These are phyloP conservation scores for Neofusicoccum sp. DNA, from an alignment of 2,329 filamentous ascomycete genomes.

Conservation along the genomic window DNA sequence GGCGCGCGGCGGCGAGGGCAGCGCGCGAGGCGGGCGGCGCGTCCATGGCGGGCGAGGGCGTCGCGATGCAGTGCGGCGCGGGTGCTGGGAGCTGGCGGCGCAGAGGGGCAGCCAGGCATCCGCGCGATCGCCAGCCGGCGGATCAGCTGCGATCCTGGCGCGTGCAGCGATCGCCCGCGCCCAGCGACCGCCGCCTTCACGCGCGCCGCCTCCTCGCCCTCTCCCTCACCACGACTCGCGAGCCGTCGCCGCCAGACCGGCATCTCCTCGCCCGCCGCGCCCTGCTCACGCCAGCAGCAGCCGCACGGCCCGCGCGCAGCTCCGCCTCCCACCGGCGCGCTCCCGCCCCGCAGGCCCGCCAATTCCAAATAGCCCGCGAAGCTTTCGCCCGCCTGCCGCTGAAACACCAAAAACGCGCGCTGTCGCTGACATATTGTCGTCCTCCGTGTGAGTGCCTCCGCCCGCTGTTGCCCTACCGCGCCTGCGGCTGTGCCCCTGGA, in stretches of 20 bases:
- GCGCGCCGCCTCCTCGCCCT: background rate
- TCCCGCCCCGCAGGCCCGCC: conserved; percentile 3
- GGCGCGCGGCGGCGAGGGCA: conserved; percentile 22
- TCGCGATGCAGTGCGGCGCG: too few relatives aligned
- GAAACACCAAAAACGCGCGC: conserved; percentile 13
- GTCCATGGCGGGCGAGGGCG: background rate
- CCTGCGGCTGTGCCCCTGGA: background rate
- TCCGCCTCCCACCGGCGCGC: conserved; percentile 5
- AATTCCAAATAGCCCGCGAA: conserved; percentile 15
- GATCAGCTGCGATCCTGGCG: background rate
- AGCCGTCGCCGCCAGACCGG: background rate
- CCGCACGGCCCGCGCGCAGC: conserved; percentile 5
- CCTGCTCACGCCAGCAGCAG: too few relatives aligned
- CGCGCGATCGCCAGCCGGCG: background rate
- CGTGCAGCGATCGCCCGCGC: background rate
- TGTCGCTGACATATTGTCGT: conserved; percentile 13
- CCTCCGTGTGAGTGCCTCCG: background rate
- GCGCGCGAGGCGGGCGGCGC: background rate
- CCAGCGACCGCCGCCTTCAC: background rate
- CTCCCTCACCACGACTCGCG: background rate
- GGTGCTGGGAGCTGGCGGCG: too few relatives aligned
- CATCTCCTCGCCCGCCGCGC: background rate
- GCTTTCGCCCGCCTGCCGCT: conserved; percentile 6
- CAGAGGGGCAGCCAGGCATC: background rate
- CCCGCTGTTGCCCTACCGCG: background rate